Percentiles rank a stretch among this genome's conserved stretches.
Evolutionary conservation across 2,329 filamentous ascomycete genomes (phyloP).

Genomic region (Xylariaceae sp.): DNA sequence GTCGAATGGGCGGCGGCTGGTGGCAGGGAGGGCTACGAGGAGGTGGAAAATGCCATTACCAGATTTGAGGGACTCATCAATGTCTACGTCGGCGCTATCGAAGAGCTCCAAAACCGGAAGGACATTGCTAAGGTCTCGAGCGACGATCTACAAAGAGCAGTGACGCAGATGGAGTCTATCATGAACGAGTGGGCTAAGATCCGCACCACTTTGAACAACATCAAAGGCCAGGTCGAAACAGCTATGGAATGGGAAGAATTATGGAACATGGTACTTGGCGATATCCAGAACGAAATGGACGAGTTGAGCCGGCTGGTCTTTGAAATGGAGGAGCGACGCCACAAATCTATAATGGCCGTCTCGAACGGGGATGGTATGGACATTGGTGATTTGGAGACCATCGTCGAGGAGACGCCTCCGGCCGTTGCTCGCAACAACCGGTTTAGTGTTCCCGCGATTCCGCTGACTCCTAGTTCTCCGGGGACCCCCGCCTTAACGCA

Average conservation of each 20-base stretch:
- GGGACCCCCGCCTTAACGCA: slow-evolving; percentile 61
- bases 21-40: slow-evolving; percentile 76
- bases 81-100: slow-evolving; percentile 92
- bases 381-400: slow-evolving; percentile 87
- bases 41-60: slow-evolving; percentile 73
- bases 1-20: slow-evolving; percentile 95
- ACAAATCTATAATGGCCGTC: slow-evolving; percentile 72
- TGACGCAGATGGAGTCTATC: slow-evolving; percentile 87
- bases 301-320: slow-evolving; percentile 81
- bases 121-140: slow-evolving; percentile 75
- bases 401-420: slow-evolving; percentile 82
- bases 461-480: slow-evolving; percentile 64
- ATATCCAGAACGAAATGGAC: slow-evolving; percentile 87
- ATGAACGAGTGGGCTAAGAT: slow-evolving; percentile 84
- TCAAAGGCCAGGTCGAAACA: slow-evolving; percentile 90
- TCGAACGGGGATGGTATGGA: slow-evolving; percentile 69
- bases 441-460: slow-evolving; percentile 68
- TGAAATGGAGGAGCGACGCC: slow-evolving; percentile 95
- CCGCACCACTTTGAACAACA: slow-evolving; percentile 72
- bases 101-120: slow-evolving; percentile 77
- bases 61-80: slow-evolving; percentile 89
- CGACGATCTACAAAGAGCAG: slow-evolving; percentile 73
- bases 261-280: slow-evolving; percentile 90
- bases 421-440: slow-evolving; percentile 62
- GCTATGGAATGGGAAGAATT: slow-evolving; percentile 99